phyloP scores from a whole-genome alignment of 176 grass and related monocot genomes.

The Cymbopogon citratus region DNA sequence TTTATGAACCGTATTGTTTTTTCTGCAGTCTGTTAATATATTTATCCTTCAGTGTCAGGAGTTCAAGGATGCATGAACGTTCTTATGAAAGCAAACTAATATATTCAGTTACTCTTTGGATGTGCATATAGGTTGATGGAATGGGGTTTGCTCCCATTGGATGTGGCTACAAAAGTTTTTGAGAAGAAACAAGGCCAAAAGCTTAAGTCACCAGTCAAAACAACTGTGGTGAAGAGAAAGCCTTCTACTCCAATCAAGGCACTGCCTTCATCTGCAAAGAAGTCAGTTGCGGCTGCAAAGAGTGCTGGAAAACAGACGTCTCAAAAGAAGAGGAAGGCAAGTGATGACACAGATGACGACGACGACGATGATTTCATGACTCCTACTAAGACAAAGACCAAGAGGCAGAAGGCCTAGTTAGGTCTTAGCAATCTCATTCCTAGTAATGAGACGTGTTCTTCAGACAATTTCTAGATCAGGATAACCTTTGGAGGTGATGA shows the following conservation, averaged over 20 bases:
- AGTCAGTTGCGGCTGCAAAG: constrained; percentile 9
- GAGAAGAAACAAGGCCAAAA: constrained; percentile 49
- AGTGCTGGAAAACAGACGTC: constrained; percentile 17
- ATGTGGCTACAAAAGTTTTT: constrained; percentile 45
- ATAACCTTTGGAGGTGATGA: constrained; percentile 13
- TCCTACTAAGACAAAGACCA: constrained; percentile 32
- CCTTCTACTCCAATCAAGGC: constrained; percentile 19
- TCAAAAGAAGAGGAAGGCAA: constrained; percentile 51
- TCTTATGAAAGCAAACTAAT: constrained; percentile 16
- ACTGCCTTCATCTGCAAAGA: constrained; percentile 13
- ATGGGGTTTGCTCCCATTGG: constrained; percentile 62
- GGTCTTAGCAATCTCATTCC: constrained; percentile 19
- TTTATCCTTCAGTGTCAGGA: neutral
- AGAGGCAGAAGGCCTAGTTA: constrained; percentile 49
- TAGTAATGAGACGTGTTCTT: neutral
- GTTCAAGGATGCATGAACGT: neutral
- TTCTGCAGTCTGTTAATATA: neutral
- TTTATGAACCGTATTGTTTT: neutral
- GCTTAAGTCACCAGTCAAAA: constrained; percentile 56
- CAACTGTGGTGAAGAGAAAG: constrained; percentile 23
- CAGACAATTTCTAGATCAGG: constrained; percentile 16
- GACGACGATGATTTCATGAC: constrained; percentile 38
- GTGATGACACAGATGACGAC: constrained; percentile 19
- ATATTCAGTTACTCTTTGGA: constrained; percentile 16
- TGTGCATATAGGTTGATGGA: constrained; percentile 78